phyloP scores from a whole-genome alignment of 192 early-diverging fungal species.

The Geranomyces variabilis region DNA sequence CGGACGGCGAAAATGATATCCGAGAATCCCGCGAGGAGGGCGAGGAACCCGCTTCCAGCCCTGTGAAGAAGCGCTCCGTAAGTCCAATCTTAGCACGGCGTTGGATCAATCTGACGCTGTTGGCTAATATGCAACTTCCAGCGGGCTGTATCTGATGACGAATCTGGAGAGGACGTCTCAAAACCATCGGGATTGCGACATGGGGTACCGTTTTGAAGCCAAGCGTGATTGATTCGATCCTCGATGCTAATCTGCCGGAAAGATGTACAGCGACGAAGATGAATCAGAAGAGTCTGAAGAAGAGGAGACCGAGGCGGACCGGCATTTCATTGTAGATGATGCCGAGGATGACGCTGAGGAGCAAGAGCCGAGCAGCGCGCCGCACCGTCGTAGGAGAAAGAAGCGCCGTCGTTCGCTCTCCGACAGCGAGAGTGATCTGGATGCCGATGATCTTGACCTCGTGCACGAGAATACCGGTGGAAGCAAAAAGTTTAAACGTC shows the following conservation, averaged over 20 bases:
- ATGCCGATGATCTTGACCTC: constrained; percentile 92
- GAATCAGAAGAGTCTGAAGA: constrained; percentile 42
- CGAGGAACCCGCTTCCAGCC: no score
- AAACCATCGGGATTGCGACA: constrained; percentile 26
- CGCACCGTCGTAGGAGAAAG: constrained; percentile 56
- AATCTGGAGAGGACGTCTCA: constrained; percentile 32
- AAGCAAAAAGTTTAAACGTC: constrained; percentile 67
- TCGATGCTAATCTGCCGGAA: not conserved
- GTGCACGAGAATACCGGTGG: constrained; percentile 84
- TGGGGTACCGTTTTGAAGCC: constrained; percentile 16
- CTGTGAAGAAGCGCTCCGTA: no score
- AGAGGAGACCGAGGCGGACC: constrained; percentile 56
- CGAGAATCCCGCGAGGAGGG: no score
- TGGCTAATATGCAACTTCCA: no score
- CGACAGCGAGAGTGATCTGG: constrained; percentile 71
- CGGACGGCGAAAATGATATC: no score
- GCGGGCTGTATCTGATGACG: not conserved
- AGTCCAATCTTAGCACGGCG: no score
- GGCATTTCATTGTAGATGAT: constrained; percentile 59
- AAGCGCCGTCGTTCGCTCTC: constrained; percentile 62
- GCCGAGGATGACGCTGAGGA: constrained; percentile 61
- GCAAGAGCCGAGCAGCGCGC: constrained; percentile 38
- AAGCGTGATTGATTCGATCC: not conserved
- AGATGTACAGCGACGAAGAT: constrained; percentile 40
- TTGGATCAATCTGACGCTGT: no score